Evolutionary conservation across 1,284 basidiomycete genomes (phyloP).

Genomic region (Ustilago curta): DNA sequence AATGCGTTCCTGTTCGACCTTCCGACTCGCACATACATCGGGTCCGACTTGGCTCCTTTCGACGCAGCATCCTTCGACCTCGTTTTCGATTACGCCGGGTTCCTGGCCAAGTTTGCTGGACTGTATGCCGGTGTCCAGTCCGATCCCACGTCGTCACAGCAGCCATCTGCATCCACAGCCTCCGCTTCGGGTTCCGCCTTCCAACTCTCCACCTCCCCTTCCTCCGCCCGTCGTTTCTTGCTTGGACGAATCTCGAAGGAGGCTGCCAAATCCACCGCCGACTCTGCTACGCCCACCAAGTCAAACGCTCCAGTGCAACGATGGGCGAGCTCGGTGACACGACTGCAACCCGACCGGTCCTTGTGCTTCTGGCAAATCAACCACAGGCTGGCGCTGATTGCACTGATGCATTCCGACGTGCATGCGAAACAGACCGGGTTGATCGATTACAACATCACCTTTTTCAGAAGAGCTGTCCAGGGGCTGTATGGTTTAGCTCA

Average conservation of each 20-base stretch:
- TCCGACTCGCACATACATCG: conserved; percentile 85
- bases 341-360: conserved; percentile 79
- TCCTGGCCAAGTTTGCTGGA: conserved; percentile 85
- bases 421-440: conserved; percentile 83
- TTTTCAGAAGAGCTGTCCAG: conserved; percentile 75
- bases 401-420: conserved; percentile 81
- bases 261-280: neutral
- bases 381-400: conserved; percentile 80
- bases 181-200: conserved; percentile 5
- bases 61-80: conserved; percentile 87
- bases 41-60: conserved; percentile 91
- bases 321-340: conserved; percentile 70
- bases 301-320: conserved; percentile 7
- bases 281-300: neutral
- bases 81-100: conserved; percentile 89
- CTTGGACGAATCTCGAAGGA: conserved; percentile 35
- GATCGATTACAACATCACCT: conserved; percentile 92
- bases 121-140: conserved; percentile 75
- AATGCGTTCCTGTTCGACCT: conserved; percentile 94
- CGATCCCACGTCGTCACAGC: conserved; percentile 5
- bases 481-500: conserved; percentile 66
- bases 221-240: conserved; percentile 35
- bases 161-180: conserved; percentile 1
- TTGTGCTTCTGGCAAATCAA: conserved; percentile 89
- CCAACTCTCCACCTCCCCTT: conserved; percentile 40